Percentiles rank a stretch among this genome's conserved stretches.
Conservation (phyloP, 1,139 yeast genomes). For the Saccharomycopsis phalli region DNA sequence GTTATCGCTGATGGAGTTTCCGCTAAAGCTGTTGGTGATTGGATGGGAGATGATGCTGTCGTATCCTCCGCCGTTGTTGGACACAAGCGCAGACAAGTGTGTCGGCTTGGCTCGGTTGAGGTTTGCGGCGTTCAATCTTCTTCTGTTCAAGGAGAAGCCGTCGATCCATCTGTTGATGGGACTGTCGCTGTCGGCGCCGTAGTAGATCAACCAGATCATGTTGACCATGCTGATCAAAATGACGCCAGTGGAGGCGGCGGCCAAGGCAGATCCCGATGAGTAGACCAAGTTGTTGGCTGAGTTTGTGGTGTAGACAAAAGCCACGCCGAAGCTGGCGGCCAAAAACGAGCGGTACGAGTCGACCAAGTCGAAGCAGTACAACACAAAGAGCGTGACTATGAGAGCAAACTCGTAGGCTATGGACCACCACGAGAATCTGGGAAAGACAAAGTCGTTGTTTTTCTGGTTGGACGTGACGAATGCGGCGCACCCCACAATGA, state of each 20-base stretch:
- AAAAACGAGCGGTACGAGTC: slow-evolving; percentile 53
- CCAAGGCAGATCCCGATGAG: slow-evolving; percentile 49
- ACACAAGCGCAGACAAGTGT: slow-evolving; percentile 12
- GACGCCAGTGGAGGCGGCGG: slow-evolving; percentile 91
- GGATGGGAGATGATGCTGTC: slow-evolving; percentile 18
- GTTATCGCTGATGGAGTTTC: slow-evolving; percentile 23
- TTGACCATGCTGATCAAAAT: slow-evolving; percentile 75
- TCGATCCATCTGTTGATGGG: slow-evolving; percentile 81
- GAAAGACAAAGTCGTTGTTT: slow-evolving; percentile 36
- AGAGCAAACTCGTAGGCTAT: slow-evolving; percentile 70
- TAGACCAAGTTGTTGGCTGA: slow-evolving; percentile 76
- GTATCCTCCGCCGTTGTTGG: slow-evolving; percentile 13
- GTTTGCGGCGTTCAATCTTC: slow-evolving; percentile 25
- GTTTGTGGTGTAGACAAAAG: slow-evolving; percentile 77
- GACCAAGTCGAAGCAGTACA: slow-evolving; percentile 60
- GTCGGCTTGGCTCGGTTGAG: slow-evolving; percentile 25
- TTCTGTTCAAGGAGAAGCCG: slow-evolving; percentile 48
- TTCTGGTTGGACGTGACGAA: slow-evolving; percentile 30
- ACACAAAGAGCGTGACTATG: slow-evolving; percentile 43
- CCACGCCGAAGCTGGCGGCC: slow-evolving; percentile 33
- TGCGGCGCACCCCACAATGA: slow-evolving; percentile 80
- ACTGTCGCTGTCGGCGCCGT: slow-evolving; percentile 72
- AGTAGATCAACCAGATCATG: slow-evolving; percentile 74
- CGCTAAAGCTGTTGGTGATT: slow-evolving; percentile 21
- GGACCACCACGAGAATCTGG: slow-evolving; percentile 96